Percentiles rank a stretch among this genome's conserved stretches.
phyloP scores from a whole-genome alignment of 352 stramenopile species.

The Phytophthora sp. region DNA sequence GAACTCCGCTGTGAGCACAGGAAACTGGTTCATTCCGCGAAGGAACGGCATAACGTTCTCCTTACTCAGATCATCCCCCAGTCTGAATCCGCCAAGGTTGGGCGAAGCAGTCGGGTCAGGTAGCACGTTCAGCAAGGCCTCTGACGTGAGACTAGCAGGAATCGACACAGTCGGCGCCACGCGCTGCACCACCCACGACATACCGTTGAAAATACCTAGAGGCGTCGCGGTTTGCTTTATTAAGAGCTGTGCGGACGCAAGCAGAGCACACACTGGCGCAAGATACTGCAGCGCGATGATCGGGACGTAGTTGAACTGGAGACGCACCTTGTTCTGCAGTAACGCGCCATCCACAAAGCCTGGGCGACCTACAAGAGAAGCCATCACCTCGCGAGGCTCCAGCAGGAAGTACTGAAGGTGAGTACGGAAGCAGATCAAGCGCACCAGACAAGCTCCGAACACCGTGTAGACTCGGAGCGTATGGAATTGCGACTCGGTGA shows the following conservation, averaged over 20 bases:
- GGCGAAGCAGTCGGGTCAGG: conserved; percentile 41
- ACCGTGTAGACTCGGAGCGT: conserved; percentile 58
- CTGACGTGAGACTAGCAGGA: conserved; percentile 23
- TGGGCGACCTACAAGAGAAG: conserved; percentile 55
- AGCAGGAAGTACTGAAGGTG: conserved; percentile 84
- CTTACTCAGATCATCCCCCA: conserved; percentile 58
- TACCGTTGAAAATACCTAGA: conserved; percentile 45
- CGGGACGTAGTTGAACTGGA: conserved; percentile 86
- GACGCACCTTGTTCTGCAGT: conserved; percentile 70
- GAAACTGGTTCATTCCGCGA: conserved; percentile 70
- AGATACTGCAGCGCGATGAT: conserved; percentile 84
- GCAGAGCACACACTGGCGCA: conserved; percentile 51
- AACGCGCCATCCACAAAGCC: conserved; percentile 63
- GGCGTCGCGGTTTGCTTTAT: conserved; percentile 62
- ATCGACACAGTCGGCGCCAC: conserved; percentile 21
- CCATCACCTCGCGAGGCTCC: conserved; percentile 74
- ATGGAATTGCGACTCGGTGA: conserved; percentile 68
- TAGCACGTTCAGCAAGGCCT: conserved; percentile 41
- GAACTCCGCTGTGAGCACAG: conserved; percentile 61
- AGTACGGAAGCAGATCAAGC: conserved; percentile 59
- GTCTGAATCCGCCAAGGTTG: conserved; percentile 60
- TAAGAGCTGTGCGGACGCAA: conserved; percentile 56
- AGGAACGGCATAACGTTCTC: conserved; percentile 58
- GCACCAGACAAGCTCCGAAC: conserved; percentile 51
- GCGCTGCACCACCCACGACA: conserved; percentile 39